Base-by-base conservation (phyloP, 2,329 filamentous ascomycete species). In the Falciphora oryzae region DNA sequence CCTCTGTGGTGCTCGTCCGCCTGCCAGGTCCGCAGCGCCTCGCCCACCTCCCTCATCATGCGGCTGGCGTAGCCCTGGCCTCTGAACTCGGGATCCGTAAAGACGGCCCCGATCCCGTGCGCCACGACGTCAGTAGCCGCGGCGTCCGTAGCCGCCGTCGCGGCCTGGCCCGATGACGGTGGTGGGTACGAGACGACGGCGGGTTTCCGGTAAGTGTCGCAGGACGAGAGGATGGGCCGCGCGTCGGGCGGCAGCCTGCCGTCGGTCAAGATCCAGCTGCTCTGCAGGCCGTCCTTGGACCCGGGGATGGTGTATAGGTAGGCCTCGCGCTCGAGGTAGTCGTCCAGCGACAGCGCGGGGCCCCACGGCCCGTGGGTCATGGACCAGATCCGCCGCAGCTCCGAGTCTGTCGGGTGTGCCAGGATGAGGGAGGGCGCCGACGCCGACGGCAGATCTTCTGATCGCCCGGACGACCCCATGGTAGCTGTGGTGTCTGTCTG, bases 71-170 rank as follows among this genome's bases (percentile, higher is more conserved):
- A 97, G 27, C 91, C 90, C 68, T 82, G 83, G 4, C 89, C 88
- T 65, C 92, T 79, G 73, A 86, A 86, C 70, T 85, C 80, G 0
- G 85, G 82, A 57, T 86, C 83, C 4, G 88, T 92, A 74, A 89
- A 95, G n/a, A 96, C 92, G 66, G 89, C 91, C 18, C 88, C 91
- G 65, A 96, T 84, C 6, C 90, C 92, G 76, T 96, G 89, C 22
- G 86, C 85, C 13, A 86, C 78, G 2, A 83, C 85, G 59, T 91
- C 86, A 58, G 72, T 69, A 4, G 59, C 25, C 28, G 59, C 18
- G n/a, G n/a, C n/a, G n/a, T 91, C 86, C 59, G 72, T 69, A 4
- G 59, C 25, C 28, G 59, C 18, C 13, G 10, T 28, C 25, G 38
- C 53, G 18, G 76, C 71, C 53, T 69, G 68, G 59, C 76, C 44